Evolutionary conservation across 148 eudicot genomes (phyloP).

Genomic region (Spergularia marina): DNA sequence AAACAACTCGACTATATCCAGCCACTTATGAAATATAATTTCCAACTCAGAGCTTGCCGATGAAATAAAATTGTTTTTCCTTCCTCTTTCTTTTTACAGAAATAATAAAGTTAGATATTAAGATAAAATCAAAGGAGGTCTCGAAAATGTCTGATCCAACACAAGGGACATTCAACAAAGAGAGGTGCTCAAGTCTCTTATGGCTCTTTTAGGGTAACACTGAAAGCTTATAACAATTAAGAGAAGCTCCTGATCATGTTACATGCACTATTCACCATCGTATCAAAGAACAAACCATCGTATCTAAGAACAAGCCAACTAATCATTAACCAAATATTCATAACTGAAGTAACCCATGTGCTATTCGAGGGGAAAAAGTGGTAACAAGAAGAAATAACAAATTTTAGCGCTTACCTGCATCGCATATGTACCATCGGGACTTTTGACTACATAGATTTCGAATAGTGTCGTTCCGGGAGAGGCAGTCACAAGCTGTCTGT

Average conservation of each 20-base stretch:
- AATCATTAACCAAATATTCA: no score
- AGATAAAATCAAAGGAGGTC: neutral
- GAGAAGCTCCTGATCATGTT: neutral
- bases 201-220: neutral
- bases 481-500: constrained; percentile 83
- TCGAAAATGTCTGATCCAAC: neutral
- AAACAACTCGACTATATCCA: neutral
- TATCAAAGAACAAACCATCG: no score
- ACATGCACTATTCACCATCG: neutral
- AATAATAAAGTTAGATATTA: neutral
- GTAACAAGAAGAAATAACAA: neutral
- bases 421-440: constrained; percentile 53
- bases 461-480: constrained; percentile 90
- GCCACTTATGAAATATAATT: neutral
- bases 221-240: neutral
- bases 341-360: no score
- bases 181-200: neutral
- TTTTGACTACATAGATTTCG: constrained; percentile 84
- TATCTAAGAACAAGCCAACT: no score
- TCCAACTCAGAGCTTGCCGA: neutral
- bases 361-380: neutral
- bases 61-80: neutral
- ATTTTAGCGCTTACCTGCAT: constrained; percentile 58
- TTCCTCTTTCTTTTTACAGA: neutral
- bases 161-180: neutral